Conservation (phyloP, 352 stramenopile genomes). For the Globisporangium heterothallicum region DNA sequence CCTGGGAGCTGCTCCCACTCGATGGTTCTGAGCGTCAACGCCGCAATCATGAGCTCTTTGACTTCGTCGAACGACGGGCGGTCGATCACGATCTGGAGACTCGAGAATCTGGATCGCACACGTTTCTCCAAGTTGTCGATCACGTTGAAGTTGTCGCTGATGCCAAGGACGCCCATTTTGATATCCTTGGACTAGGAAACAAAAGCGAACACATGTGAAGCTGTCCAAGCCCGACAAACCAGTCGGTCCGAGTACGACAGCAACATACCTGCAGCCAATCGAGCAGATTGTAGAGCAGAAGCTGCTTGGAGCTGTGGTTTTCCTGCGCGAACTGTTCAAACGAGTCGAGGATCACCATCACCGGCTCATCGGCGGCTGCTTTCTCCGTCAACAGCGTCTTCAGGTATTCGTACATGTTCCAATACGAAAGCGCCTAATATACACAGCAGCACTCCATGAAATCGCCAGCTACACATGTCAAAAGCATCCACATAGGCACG, state of each 20-base stretch:
- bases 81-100: slow-evolving; percentile 70
- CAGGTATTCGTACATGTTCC: slow-evolving; percentile 83
- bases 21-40: slow-evolving; percentile 33
- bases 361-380: slow-evolving; percentile 37
- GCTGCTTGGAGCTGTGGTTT: slow-evolving; percentile 58
- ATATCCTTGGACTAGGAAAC: slow-evolving; percentile 57
- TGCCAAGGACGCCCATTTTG: slow-evolving; percentile 73
- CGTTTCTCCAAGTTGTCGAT: slow-evolving; percentile 79
- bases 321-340: slow-evolving; percentile 74
- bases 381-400: slow-evolving; percentile 55
- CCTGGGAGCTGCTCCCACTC: slow-evolving; percentile 20
- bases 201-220: too few species aligned
- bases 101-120: slow-evolving; percentile 78
- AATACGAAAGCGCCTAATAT: slow-evolving; percentile 54
- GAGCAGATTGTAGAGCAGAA: slow-evolving; percentile 81
- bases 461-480: background rate
- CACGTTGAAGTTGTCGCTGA: slow-evolving; percentile 78
- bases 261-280: slow-evolving; percentile 67
- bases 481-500: background rate
- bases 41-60: slow-evolving; percentile 32
- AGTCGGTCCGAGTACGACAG: background rate
- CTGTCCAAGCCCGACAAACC: too few species aligned
- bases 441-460: background rate
- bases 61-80: slow-evolving; percentile 50
- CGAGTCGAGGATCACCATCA: slow-evolving; percentile 68